Evolutionary conservation across 352 stramenopile species (phyloP).

Genomic region (Globisporangium sylvaticum): DNA sequence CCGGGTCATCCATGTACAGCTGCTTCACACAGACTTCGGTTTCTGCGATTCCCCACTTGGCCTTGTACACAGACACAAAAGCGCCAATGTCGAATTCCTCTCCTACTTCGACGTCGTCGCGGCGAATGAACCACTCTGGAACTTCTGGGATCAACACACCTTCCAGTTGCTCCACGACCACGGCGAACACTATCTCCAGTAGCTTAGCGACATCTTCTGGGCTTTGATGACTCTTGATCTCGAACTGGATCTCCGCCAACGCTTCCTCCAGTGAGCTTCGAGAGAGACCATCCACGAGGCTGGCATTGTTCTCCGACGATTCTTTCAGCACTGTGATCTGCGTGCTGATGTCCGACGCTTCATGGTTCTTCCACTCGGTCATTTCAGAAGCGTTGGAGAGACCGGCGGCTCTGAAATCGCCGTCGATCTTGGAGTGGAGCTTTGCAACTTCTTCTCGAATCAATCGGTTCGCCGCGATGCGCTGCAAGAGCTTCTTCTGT

Average conservation of each 20-base stretch:
- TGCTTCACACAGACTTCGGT: conserved; percentile 38
- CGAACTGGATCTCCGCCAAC: not conserved
- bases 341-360: no score
- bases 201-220: not conserved
- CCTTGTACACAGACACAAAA: conserved; percentile 19
- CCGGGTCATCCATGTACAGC: conserved; percentile 17
- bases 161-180: not conserved
- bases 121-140: conserved; percentile 20
- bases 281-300: not conserved
- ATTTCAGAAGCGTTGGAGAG: not conserved
- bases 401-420: not conserved
- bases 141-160: conserved; percentile 8
- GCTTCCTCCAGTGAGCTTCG: not conserved
- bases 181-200: not conserved
- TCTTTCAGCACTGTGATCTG: no score
- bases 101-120: conserved; percentile 22
- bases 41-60: conserved; percentile 21
- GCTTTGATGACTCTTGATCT: not conserved
- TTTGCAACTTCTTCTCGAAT: not conserved
- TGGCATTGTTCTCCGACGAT: not conserved
- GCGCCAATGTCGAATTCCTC: conserved; percentile 12
- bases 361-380: not conserved
- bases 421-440: not conserved
- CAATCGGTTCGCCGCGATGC: not conserved
- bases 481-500: not conserved